phyloP scores from a whole-genome alignment of 2,329 filamentous ascomycete species.

The Colletotrichum camelliae region DNA sequence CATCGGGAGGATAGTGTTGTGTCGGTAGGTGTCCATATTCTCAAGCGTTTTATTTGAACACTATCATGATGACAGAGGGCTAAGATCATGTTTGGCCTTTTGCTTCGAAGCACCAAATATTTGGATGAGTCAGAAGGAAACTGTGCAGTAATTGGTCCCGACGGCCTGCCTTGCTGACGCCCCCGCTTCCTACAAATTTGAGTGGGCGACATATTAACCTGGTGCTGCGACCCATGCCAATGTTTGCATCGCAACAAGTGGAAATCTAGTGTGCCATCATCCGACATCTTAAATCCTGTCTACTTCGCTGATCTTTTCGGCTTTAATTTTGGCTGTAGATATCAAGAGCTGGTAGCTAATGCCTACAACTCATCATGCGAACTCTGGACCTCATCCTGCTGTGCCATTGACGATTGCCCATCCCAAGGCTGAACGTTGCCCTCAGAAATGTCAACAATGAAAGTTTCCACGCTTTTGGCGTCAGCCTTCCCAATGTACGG shows the following conservation, averaged over 20 bases:
- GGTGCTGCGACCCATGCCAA: neutral
- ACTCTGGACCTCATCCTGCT: neutral
- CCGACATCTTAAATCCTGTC: neutral
- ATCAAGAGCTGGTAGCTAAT: neutral
- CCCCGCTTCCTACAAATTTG: neutral
- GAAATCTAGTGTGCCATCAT: neutral
- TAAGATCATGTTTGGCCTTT: neutral
- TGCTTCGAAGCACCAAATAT: neutral
- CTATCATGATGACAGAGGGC: neutral
- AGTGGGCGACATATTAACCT: neutral
- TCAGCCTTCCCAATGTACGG: constrained; percentile 38
- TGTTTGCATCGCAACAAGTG: neutral
- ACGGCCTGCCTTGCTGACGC: neutral
- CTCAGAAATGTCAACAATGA: constrained; percentile 48
- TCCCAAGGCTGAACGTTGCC: constrained; percentile 45
- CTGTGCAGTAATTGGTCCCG: neutral
- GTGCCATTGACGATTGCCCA: constrained; percentile 20
- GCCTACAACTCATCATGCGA: neutral
- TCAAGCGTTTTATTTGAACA: neutral
- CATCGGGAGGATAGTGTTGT: neutral
- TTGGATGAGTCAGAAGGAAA: neutral
- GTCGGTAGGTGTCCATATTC: neutral
- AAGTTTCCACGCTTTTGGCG: constrained; percentile 40
- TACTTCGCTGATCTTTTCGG: neutral
- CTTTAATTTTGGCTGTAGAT: neutral